Evolutionary conservation across 176 grass and related monocot genomes (phyloP), one percentile per base, ranked within the genome.

Genomic region (Ananas comosus): DNA sequence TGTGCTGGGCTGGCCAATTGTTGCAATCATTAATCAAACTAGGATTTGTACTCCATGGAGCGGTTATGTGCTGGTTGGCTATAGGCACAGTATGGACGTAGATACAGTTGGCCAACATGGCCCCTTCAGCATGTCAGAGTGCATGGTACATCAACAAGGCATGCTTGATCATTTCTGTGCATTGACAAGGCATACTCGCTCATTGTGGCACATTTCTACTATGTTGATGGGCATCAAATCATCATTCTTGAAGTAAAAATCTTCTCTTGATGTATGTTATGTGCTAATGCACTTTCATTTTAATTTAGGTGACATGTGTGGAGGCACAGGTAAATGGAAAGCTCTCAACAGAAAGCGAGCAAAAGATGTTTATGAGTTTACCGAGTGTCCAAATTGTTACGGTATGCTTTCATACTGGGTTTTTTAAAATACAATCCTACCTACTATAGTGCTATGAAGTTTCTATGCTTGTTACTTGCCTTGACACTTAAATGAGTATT

Each of bases 271-370:
- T 61, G 13, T 61, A 61, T 61, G 14, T 1, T 6, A 58, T 72
- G 13, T 59, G 56, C 78, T 70, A 66, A 70, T 28, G 69, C 8
- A 58, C 13, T 68, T 84, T 50, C 51, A 66, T 29, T 51, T 83
- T 22, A 1, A 76, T 74, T 42, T 72, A 99, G 95, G 95, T 84
- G 95, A 99, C 75, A 99, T 93, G 95, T 99, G 90, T 71, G 90
- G 95, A 1, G 95, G 90, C 71, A 99, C 95, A 27, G 95, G 95
- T 28, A 99, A 94, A 85, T 99, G 95, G 95, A 99, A 99, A 70
- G 95, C 90, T 71, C 94, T 99, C 18, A 99, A 99, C 29, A 79
- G 94, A 66, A 99, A 99, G 64, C 83, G 94, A 64, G 94, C 94
- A 67, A 99, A 99, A 79, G 94, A 99, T 88, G 85, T 99, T 4